These are phyloP conservation scores for Cenchrus fungigraminus DNA, from an alignment of 176 grass and related monocot species.

Conservation along the genomic window DNA sequence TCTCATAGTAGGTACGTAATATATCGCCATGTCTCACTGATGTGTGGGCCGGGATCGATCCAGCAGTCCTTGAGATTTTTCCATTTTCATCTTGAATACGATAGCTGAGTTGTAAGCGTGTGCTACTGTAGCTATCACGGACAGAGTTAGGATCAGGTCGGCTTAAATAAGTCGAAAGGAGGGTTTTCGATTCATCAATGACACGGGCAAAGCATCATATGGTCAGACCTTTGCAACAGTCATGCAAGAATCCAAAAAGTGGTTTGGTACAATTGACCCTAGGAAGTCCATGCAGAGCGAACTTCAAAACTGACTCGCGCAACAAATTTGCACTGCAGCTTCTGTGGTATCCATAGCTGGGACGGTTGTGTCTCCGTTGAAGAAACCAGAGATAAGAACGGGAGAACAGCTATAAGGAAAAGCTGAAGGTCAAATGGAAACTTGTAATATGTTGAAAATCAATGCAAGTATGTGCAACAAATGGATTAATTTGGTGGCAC, in stretches of 20 bases:
- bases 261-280: slow-evolving; percentile 19
- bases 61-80: not conserved
- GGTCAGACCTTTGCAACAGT: not conserved
- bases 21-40: not conserved
- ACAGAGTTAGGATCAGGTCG: not conserved
- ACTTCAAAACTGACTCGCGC: not conserved
- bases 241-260: slow-evolving; percentile 36
- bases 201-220: not conserved
- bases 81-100: not conserved
- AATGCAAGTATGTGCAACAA: not conserved
- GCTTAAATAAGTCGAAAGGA: not conserved
- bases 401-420: not conserved
- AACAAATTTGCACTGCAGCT: not conserved
- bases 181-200: not conserved
- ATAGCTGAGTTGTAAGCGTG: not conserved
- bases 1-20: not conserved
- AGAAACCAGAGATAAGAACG: not conserved
- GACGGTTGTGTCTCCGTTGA: not conserved
- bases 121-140: not conserved
- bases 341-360: not conserved
- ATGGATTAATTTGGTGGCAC: not conserved
- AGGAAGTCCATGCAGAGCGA: not conserved
- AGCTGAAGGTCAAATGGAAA: not conserved
- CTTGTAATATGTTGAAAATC: not conserved
- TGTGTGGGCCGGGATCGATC: not conserved